Percentiles rank a stretch among this genome's conserved stretches.
These are phyloP conservation scores for Benincasa hispida DNA, from an alignment of 306 rosid genomes.

Conservation along the genomic window DNA sequence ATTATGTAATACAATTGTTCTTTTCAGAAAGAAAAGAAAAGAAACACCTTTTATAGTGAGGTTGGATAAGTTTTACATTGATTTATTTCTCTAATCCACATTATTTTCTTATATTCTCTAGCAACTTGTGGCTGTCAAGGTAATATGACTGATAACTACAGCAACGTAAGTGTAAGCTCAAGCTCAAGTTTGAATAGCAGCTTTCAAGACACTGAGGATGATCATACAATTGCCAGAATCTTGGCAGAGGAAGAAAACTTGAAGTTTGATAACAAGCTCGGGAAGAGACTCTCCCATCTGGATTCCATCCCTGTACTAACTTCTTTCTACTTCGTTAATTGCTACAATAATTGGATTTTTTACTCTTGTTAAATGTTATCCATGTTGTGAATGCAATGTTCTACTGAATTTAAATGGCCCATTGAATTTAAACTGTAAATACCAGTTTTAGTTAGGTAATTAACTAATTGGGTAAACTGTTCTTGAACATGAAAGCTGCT, in stretches of 20 bases:
- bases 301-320: conserved; percentile 77
- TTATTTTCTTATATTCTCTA: conserved; percentile 5
- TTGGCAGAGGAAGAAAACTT: conserved; percentile 51
- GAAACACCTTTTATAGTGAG: background rate
- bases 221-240: conserved; percentile 66
- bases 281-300: conserved; percentile 83
- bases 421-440: background rate
- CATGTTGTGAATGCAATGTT: background rate
- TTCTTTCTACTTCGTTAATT: background rate
- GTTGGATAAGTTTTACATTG: background rate
- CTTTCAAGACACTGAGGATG: conserved; percentile 78
- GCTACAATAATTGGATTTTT: background rate
- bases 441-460: background rate
- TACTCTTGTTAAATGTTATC: background rate
- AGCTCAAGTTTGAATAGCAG: conserved; percentile 83
- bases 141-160: conserved; percentile 47
- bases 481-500: background rate
- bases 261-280: conserved; percentile 37
- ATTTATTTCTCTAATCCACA: background rate
- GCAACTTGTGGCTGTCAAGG: conserved; percentile 9
- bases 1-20: background rate
- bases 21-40: background rate
- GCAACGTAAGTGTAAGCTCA: conserved; percentile 75
- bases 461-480: background rate
- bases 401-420: background rate